Base-by-base conservation (phyloP, 345 rosid species). In the Lumnitzera littorea region DNA sequence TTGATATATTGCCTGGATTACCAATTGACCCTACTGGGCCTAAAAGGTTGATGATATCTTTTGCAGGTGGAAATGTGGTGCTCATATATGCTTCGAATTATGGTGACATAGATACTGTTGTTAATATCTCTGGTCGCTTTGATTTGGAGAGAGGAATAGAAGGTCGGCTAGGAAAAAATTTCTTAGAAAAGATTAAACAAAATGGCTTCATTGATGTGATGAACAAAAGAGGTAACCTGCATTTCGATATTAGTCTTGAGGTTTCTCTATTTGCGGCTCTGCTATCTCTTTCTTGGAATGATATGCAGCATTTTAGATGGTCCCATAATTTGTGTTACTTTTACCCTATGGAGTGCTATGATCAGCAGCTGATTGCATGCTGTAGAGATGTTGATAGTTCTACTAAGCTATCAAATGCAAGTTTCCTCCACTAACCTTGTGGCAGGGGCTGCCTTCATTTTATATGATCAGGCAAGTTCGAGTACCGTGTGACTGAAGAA, bases 21-120 rank as follows among this genome's bases (percentile, higher is more conserved):
- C 36, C 7, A 29, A 29, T 36, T 36, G 43, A 36, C 43, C 27
- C 25, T 29, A 13, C 46, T 15, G 9, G 4, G 1, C 16, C 63
- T 49, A 16, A 50, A 5, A 50, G 50, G 50, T 49, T n/a, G 48
- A 60, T 66, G 56, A n/a, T 23, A 60, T 15, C 65, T 60, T 57
- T 55, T 75, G 63, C 81, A 85, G 96, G 98, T 65, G 96, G 96
- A 56, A 92, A 84, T 78, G 96, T 74, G 50, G 96, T 81, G 69
- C 91, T 91, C 55, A 70, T 91, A 43, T 84, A 85, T 77, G 86
- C 96, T 71, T 85, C 96, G 9, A 87, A 87, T 70, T 82, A 89
- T 71, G 73, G 82, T 3, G 88, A 82, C 50, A 69, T 91, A 53
- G 55, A 51, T 17, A 70, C 48, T 13, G 82, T 89, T 8, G 78